Base-by-base conservation (phyloP, 345 rosid genomes). In the Triadica sebifera region DNA sequence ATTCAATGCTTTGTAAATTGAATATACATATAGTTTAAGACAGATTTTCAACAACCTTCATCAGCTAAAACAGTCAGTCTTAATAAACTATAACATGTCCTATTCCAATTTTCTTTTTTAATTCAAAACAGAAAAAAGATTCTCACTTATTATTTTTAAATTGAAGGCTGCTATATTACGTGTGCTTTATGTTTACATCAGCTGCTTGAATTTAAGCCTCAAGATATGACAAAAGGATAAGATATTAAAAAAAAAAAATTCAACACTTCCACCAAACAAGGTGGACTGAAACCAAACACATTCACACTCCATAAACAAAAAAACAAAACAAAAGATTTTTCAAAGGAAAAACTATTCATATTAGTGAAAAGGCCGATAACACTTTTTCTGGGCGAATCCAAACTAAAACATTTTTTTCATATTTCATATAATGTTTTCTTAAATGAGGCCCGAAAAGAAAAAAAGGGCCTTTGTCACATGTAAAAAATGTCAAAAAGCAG, bases 151-250 rank as follows among this genome's bases (percentile, higher is more conserved):
- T 41, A 57, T 39, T 15, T 58, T 12, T 43, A 45, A 57, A 59
- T 71, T 57, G 0, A 74, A 57, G 24, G 46, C 15, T 16, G 41
- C 17, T 38, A 24, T 20, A 5, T 60, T 25, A 61, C 3, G 24
- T 34, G 51, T 9, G 38, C 4, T 46, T 9, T 6, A 15, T 53
- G 52, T 41, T 49, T 38, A 25, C 46, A 67, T 57, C 51, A 79
- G 70, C 15, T 22, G 41, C 53, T 22, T 72, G 80, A 67, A 51
- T 29, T 56, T 38, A 10, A 64, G 50, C 67, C 34, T 55, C 71
- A 62, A 67, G 58, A 64, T 38, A 49, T 24, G 53, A 59, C 55
- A 47, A 75, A 43, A 70, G 47, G 78, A 85, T 78, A 81, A 65
- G 64, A 70, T 69, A 15, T 15, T 53, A 53, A 19, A 53, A 19